Evolutionary conservation across 371 early-diverging fungal genomes (phyloP), one percentile per base, ranked within the genome.

Genomic region (Mortierella sp.): DNA sequence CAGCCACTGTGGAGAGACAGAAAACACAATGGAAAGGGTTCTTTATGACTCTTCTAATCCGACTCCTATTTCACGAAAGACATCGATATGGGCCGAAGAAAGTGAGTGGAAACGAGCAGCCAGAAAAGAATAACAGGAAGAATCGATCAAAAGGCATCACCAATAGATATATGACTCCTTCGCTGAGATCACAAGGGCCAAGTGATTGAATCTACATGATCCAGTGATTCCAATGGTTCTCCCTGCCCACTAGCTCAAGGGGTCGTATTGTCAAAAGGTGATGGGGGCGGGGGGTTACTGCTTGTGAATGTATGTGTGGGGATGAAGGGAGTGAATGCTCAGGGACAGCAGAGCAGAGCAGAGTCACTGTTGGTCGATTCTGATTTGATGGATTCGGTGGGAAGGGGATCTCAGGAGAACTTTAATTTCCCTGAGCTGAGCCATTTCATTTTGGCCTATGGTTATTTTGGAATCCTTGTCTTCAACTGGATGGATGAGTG

Each of bases 321-420:
- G 49, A 7, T 16, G 24, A 18, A 54, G 7, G 54, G 4, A 18
- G 54, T 54, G 51, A 54, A 24, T 54, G 54, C 12, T 56, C 18
- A 27, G 44, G 58, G 63, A 10, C 63, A 44, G 6, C 32, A 60
- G 27, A 6, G 48, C 29, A 10, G 2, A 48, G 14, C 46, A 35
- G 48, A 21, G 35, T 8, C 8, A 38, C 72, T 78, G 79, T 70
- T 78, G 79, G 79, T 21, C 51, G 32, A 56, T 74, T 78, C 58
- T 78, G 70, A 78, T 78, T 78, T 70, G 79, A 49, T 46, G 63
- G 72, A 38, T 65, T 32, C 38, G 65, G 24, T 35, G 56, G 65
- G 65, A 65, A 38, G 65, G 60, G 65, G 41, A 21, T 38, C 29
- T 44, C 29, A 11, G 7, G 49, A 14, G 21, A 72, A 63, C 74